phyloP scores from a whole-genome alignment of 495 filamentous ascomycete genomes.

The Penicillium ochrochloron region DNA sequence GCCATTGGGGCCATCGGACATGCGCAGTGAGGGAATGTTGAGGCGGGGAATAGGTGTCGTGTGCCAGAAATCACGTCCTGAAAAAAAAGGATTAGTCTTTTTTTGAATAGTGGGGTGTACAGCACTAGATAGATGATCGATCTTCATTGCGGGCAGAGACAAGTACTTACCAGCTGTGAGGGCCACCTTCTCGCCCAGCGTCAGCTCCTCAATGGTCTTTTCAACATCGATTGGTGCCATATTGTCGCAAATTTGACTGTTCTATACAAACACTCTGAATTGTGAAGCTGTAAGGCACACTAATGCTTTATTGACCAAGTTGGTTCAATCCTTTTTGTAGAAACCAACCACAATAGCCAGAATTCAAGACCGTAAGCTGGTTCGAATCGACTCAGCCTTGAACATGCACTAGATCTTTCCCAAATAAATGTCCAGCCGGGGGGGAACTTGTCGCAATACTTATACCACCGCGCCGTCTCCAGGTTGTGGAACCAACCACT shows the following conservation, averaged over 20 bases:
- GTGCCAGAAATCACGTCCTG: conserved; percentile 79
- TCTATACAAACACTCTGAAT: background rate
- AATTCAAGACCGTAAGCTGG: background rate
- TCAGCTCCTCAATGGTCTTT: conserved; percentile 63
- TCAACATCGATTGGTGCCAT: conserved; percentile 68
- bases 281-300: background rate
- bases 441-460: background rate
- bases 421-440: background rate
- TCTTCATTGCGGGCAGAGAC: background rate
- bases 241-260: conserved; percentile 11
- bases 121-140: background rate
- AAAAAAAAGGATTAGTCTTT: conserved; percentile 3
- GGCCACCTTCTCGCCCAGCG: conserved; percentile 63
- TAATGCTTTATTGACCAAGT: background rate
- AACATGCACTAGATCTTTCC: background rate
- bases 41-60: conserved; percentile 69
- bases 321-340: background rate
- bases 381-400: background rate
- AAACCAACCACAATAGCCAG: background rate
- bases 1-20: conserved; percentile 78
- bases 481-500: background rate
- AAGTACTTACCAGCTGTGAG: conserved; percentile 57
- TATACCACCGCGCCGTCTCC: background rate
- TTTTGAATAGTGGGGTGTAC: background rate
- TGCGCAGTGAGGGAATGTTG: conserved; percentile 69